Evolutionary conservation across 2,329 filamentous ascomycete genomes (phyloP).

Genomic region (Calonectria leucothoes): DNA sequence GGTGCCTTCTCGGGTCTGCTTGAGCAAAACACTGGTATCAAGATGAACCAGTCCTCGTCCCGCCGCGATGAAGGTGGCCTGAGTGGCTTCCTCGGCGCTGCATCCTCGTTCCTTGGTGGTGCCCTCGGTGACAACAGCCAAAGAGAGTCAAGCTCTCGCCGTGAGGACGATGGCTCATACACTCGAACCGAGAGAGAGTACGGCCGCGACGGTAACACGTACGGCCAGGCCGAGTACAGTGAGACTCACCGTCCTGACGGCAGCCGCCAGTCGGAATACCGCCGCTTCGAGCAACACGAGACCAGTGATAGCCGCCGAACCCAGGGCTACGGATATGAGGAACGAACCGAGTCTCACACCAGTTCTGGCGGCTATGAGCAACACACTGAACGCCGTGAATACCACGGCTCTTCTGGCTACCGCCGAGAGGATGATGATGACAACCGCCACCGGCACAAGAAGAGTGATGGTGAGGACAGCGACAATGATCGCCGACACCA

Average conservation of each 20-base stretch:
- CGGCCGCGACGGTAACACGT: slow-evolving; percentile 66
- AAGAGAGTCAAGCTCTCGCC: slow-evolving; percentile 64
- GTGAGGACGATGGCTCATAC: slow-evolving; percentile 70
- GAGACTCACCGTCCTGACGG: slow-evolving; percentile 70
- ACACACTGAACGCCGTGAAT: slow-evolving; percentile 65
- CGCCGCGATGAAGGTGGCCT: slow-evolving; percentile 65
- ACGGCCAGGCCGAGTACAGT: slow-evolving; percentile 70
- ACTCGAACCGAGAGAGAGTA: slow-evolving; percentile 72
- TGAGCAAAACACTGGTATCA: slow-evolving; percentile 58
- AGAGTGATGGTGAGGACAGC: slow-evolving; percentile 40
- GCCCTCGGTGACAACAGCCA: slow-evolving; percentile 67
- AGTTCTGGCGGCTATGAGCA: slow-evolving; percentile 67
- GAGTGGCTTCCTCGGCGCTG: slow-evolving; percentile 78
- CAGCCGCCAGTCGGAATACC: slow-evolving; percentile 68
- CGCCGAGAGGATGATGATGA: slow-evolving; percentile 38
- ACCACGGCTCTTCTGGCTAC: slow-evolving; percentile 48
- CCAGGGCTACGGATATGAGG: slow-evolving; percentile 67
- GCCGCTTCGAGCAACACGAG: slow-evolving; percentile 69
- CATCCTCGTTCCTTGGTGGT: slow-evolving; percentile 73
- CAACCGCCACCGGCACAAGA: slow-evolving; percentile 42
- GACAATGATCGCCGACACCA: slow-evolving; percentile 19
- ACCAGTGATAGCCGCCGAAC: slow-evolving; percentile 51
- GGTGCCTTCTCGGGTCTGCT: slow-evolving; percentile 62
- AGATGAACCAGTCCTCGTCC: slow-evolving; percentile 48
- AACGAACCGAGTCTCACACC: slow-evolving; percentile 65